Conservation (phyloP, 805 yeast species). For the Myxozyma lipomycoides region DNA sequence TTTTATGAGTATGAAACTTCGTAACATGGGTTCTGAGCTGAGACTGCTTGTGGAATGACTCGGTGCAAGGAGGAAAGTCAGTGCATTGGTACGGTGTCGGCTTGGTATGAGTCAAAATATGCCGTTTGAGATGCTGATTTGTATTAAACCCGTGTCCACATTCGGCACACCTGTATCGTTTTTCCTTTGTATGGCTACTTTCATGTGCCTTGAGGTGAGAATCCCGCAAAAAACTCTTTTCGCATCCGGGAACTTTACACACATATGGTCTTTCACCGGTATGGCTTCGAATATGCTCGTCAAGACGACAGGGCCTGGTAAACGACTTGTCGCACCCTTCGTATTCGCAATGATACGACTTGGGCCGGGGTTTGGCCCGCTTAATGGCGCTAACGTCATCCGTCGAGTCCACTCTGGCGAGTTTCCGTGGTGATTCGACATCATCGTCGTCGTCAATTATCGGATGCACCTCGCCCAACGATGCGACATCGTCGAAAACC, state of each 20-base stretch:
- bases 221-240: slow-evolving; percentile 62
- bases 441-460: neutral
- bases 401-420: neutral
- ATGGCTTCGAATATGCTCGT: slow-evolving; percentile 77
- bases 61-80: slow-evolving; percentile 54
- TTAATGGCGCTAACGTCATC: neutral
- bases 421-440: neutral
- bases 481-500: too few species aligned
- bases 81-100: slow-evolving; percentile 53
- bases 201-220: slow-evolving; percentile 76
- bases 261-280: slow-evolving; percentile 70
- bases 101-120: slow-evolving; percentile 72
- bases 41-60: slow-evolving; percentile 69
- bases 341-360: slow-evolving; percentile 59
- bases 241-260: slow-evolving; percentile 56
- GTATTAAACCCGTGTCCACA: slow-evolving; percentile 85
- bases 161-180: slow-evolving; percentile 41
- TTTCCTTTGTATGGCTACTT: slow-evolving; percentile 33
- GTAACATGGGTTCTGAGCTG: slow-evolving; percentile 68
- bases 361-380: slow-evolving; percentile 44
- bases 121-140: slow-evolving; percentile 75
- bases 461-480: too few species aligned
- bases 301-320: slow-evolving; percentile 73
- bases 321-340: slow-evolving; percentile 72
- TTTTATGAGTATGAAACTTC: slow-evolving; percentile 53